Evolutionary conservation across 2,329 filamentous ascomycete genomes (phyloP).

Genomic region (Claviceps sp.): DNA sequence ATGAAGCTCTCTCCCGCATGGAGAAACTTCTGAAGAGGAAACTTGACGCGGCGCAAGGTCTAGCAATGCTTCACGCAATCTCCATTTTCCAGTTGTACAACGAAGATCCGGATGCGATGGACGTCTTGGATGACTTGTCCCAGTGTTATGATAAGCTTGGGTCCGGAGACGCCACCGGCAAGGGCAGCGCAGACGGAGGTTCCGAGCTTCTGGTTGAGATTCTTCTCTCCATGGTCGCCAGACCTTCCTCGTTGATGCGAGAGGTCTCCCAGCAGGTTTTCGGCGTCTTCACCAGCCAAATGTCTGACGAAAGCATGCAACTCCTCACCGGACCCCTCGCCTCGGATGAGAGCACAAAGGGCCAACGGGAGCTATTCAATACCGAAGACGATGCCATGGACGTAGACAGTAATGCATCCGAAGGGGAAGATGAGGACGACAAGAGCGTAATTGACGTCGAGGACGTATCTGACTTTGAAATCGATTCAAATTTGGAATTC

Average conservation of each 20-base stretch:
- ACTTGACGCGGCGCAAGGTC: conserved; percentile 38
- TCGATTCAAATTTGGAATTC: conserved; percentile 36
- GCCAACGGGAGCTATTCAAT: conserved; percentile 76
- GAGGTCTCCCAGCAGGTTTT: conserved; percentile 85
- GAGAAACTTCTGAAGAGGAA: conserved; percentile 35
- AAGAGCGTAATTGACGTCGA: conserved; percentile 6
- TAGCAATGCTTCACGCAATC: conserved; percentile 72
- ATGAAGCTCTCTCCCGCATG: conserved; percentile 38
- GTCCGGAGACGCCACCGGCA: conserved; percentile 30
- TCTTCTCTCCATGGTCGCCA: conserved; percentile 76
- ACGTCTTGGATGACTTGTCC: conserved; percentile 69
- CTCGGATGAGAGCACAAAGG: conserved; percentile 67
- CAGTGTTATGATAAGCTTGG: conserved; percentile 58
- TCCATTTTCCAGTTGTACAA: conserved; percentile 83
- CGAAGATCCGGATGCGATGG: conserved; percentile 73
- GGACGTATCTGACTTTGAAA: conserved; percentile 7
- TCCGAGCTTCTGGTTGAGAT: conserved; percentile 76
- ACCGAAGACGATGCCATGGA: conserved; percentile 48
- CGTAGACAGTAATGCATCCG: conserved; percentile 29
- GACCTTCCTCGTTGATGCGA: conserved; percentile 70
- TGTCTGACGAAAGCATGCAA: conserved; percentile 61
- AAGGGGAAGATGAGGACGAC: conserved; percentile 26
- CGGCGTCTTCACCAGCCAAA: conserved; percentile 60
- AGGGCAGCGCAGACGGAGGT: conserved; percentile 39
- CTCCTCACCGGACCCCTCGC: conserved; percentile 54